Conservation (phyloP, 192 early-diverging fungal genomes). For the Backusella circina region DNA sequence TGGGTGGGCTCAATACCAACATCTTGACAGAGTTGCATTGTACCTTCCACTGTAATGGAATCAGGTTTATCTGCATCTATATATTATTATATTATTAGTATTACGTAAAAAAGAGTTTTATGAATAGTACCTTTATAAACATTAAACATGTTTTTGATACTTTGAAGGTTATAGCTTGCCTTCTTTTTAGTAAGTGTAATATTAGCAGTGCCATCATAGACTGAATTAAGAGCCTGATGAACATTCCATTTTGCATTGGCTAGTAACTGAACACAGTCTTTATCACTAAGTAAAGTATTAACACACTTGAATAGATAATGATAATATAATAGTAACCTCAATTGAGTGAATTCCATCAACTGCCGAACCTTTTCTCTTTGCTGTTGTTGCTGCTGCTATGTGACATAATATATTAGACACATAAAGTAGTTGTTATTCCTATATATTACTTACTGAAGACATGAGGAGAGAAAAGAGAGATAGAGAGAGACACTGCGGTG, state of each 20-base stretch:
- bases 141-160: slow-evolving; percentile 59
- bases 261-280: slow-evolving; percentile 47
- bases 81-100: no score
- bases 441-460: not conserved
- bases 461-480: not conserved
- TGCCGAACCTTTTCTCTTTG: not conserved
- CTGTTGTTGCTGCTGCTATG: not conserved
- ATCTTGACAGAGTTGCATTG: slow-evolving; percentile 62
- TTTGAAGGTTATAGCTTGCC: not conserved
- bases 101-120: not conserved
- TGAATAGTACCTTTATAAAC: slow-evolving; percentile 62
- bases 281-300: slow-evolving; percentile 60
- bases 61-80: slow-evolving; percentile 55
- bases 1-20: slow-evolving; percentile 72
- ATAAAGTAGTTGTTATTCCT: no score
- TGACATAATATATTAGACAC: no score
- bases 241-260: slow-evolving; percentile 64
- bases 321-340: slow-evolving; percentile 11
- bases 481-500: not conserved
- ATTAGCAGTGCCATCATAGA: slow-evolving; percentile 40
- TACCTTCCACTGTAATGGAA: slow-evolving; percentile 70
- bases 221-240: slow-evolving; percentile 60
- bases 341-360: not conserved
- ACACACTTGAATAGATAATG: not conserved
- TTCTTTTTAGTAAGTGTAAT: not conserved